These are phyloP conservation scores for bread wheat (Triticum aestivum) DNA, from an alignment of 176 grass and related monocot species.

Conservation along the genomic window IWGSC_CS_RefSeq_v2.1 NC_057808.1:8509473-8509972, in stretches of 20 bases:
- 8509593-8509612: neutral
- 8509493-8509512: neutral
- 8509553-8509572: no score
- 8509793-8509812: neutral
- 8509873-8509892: no score
- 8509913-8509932: neutral
- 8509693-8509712: neutral
- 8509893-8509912: no score
- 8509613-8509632: neutral
- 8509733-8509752: neutral
- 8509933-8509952: no score
- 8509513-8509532: no score
- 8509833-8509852: neutral
- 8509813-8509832: slow-evolving; percentile 1
- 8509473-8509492: no score
- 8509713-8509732: neutral
- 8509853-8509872: neutral
- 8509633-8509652: neutral
- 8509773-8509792: neutral
- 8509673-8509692: neutral
- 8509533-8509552: no score
- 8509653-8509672: neutral
- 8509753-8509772: neutral
- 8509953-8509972: no score
- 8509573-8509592: neutral